phyloP scores from a whole-genome alignment of 164 flowering plant species.

The Brasenia schreberi region DNA sequence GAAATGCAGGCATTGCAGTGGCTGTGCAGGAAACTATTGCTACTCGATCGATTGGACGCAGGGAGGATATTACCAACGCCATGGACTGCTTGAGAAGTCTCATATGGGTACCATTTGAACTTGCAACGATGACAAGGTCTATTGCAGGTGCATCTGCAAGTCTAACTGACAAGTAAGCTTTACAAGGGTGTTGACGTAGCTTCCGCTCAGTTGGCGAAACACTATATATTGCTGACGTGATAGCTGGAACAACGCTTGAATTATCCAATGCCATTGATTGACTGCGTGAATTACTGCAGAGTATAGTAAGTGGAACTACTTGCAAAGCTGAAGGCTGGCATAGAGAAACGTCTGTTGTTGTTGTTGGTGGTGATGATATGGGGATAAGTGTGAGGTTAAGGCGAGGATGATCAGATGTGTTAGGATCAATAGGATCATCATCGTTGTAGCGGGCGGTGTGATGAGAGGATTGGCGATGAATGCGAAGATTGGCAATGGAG shows the following conservation, averaged over 20 bases:
- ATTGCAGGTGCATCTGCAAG: slow-evolving; percentile 44
- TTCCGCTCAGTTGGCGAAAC: slow-evolving; percentile 13
- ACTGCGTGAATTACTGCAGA: slow-evolving; percentile 1
- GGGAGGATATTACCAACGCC: slow-evolving; percentile 73
- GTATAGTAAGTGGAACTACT: slow-evolving; percentile 1
- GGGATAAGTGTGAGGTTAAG: slow-evolving; percentile 39
- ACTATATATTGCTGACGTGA: background rate
- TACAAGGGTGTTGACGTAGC: slow-evolving; percentile 10
- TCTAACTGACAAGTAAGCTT: slow-evolving; percentile 47
- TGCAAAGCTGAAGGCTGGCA: slow-evolving; percentile 12
- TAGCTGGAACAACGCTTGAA: background rate
- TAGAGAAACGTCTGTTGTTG: slow-evolving; percentile 5
- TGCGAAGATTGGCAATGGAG: slow-evolving; percentile 74
- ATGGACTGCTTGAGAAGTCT: slow-evolving; percentile 81
- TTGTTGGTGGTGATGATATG: slow-evolving; percentile 6
- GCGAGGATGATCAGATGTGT: slow-evolving; percentile 26
- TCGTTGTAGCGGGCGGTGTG: slow-evolving; percentile 63
- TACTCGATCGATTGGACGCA: slow-evolving; percentile 63
- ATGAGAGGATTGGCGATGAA: slow-evolving; percentile 72
- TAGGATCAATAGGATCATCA: slow-evolving; percentile 63
- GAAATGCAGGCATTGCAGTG: slow-evolving; percentile 61
- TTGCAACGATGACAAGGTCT: slow-evolving; percentile 73
- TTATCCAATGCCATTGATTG: background rate
- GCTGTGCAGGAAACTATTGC: slow-evolving; percentile 74
- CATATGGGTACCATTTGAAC: slow-evolving; percentile 69